Percentiles rank a stretch among this genome's conserved stretches.
phyloP scores from a whole-genome alignment of 768 basidiomycete species.

The Termitomyces heimii region DNA sequence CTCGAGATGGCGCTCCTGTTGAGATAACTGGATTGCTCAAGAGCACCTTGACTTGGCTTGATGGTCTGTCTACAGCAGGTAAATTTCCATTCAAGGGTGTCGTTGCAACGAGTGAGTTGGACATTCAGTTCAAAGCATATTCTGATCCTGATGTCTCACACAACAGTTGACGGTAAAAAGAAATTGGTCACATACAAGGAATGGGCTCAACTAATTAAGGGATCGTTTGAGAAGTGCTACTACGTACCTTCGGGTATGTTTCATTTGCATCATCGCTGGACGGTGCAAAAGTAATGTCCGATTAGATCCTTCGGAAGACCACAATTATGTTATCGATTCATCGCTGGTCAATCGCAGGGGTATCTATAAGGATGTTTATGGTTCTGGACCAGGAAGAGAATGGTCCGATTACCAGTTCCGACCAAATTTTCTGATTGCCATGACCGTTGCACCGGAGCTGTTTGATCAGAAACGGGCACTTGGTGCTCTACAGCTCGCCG shows the following conservation, averaged over 20 bases:
- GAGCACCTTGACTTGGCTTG: constrained; percentile 90
- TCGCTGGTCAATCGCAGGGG: constrained; percentile 81
- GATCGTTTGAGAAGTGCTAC: constrained; percentile 85
- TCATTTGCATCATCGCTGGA: neutral
- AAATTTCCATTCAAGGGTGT: constrained; percentile 92
- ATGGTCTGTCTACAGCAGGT: constrained; percentile 52
- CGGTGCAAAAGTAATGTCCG: neutral
- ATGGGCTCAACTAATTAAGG: constrained; percentile 82
- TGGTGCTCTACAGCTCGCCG: constrained; percentile 72
- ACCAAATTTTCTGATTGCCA: constrained; percentile 91
- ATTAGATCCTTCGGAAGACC: constrained; percentile 67
- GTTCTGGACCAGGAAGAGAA: constrained; percentile 80
- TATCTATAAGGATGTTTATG: constrained; percentile 97
- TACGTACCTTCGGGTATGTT: constrained; percentile 77
- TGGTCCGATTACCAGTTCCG: constrained; percentile 98
- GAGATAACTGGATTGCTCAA: constrained; percentile 94
- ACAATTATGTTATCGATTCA: constrained; percentile 62
- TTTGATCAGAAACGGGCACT: constrained; percentile 81
- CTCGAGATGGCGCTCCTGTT: constrained; percentile 91
- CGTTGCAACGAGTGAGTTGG: constrained; percentile 59
- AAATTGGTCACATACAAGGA: constrained; percentile 80
- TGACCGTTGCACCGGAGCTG: constrained; percentile 95
- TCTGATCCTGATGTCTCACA: neutral
- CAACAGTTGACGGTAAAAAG: constrained; percentile 63
- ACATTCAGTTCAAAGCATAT: neutral